Evolutionary conservation across 768 basidiomycete genomes (phyloP).

Genomic region (Termitomyces sp.): DNA sequence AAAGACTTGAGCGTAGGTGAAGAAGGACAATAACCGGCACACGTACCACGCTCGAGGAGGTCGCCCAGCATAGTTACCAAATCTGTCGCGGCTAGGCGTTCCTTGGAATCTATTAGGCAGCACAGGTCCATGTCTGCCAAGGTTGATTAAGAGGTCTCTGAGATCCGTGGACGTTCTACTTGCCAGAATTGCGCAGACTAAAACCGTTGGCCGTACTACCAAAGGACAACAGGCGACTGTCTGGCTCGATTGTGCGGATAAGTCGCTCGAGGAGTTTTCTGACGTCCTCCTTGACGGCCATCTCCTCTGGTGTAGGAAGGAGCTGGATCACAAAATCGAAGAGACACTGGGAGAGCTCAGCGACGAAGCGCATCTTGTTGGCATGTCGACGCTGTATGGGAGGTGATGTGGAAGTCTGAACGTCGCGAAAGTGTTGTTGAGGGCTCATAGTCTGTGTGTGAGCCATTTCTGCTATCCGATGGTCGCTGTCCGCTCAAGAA

Average conservation of each 20-base stretch:
- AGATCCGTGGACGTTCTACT: slow-evolving; percentile 10
- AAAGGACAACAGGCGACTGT: slow-evolving; percentile 86
- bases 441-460: slow-evolving; percentile 36
- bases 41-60: slow-evolving; percentile 85
- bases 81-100: slow-evolving; percentile 76
- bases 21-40: slow-evolving; percentile 1
- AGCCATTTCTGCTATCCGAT: slow-evolving; percentile 26
- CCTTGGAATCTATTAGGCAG: slow-evolving; percentile 87
- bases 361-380: slow-evolving; percentile 60
- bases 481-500: slow-evolving; percentile 10
- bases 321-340: slow-evolving; percentile 93
- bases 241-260: slow-evolving; percentile 91
- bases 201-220: slow-evolving; percentile 97
- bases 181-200: slow-evolving; percentile 92
- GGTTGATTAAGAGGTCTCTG: slow-evolving; percentile 1
- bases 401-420: slow-evolving; percentile 21
- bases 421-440: slow-evolving; percentile 30
- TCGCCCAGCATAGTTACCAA: slow-evolving; percentile 93
- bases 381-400: slow-evolving; percentile 34
- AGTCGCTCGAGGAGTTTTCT: slow-evolving; percentile 91
- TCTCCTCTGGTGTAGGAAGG: slow-evolving; percentile 83
- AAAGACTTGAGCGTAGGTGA: background rate
- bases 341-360: slow-evolving; percentile 83
- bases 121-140: slow-evolving; percentile 94
- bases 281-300: slow-evolving; percentile 94